Evolutionary conservation across 345 rosid genomes (phyloP), one percentile per base, ranked within the genome.

Genomic region (sweet orange (Citrus sinensis)): DNA sequence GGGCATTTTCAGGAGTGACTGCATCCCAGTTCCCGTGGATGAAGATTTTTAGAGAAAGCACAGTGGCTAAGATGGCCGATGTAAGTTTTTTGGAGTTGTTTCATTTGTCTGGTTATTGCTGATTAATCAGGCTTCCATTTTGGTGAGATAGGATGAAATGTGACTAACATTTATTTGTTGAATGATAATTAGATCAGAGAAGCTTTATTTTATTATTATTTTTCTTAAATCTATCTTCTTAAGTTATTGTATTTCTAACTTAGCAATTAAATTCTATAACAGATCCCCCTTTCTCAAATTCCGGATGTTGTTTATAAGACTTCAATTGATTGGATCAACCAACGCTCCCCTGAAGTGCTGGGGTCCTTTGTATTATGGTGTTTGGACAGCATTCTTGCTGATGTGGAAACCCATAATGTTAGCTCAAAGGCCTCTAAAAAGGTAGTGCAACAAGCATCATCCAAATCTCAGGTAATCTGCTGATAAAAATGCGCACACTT

Each of bases 251-350:
- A 16, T 40, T 14, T 69, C 69, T 70, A 60, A 64, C 0, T 65
- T 24, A 72, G 46, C 74, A 78, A 40, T 60, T 66, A 49, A 79
- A 0, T 81, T 51, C 22, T 70, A 42, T 29, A 30, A 78, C 89
- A 92, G 97, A 84, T 88, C 61, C 97, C 94, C 4, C 84, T 91
- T 40, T 82, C 87, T 27, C 89, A 91, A 82, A 87, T 92, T 79
- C 83, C 93, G 24, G 89, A 91, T 65, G 83, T 84, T 55, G 92
- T 92, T 51, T 87, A 87, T 82, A 92, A 87, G 82, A 87, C 93
- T 74, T 87, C 97, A 3, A 83, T 81, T 35, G 95, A 92, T 61
- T 92, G 97, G 97, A 86, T 92, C 78, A 91, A 85, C 80, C 87
- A 87, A 65, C 89, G 82, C 16, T 86, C 95, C 9, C 25, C 81